phyloP scores from a whole-genome alignment of 2,329 filamentous ascomycete genomes.

The Lachnellula suecica region DNA sequence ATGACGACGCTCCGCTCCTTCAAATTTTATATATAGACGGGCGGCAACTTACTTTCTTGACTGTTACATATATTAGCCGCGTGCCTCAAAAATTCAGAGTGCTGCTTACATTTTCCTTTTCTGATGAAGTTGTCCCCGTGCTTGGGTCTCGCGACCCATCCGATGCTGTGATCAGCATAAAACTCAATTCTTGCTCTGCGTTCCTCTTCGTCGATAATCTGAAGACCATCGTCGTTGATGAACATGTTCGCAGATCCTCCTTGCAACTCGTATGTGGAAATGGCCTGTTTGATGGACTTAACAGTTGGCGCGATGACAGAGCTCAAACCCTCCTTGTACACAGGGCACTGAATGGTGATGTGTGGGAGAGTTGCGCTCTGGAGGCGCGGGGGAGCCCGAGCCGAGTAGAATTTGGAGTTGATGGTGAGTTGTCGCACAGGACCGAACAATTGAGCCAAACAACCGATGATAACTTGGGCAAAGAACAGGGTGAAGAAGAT shows the following conservation, averaged over 20 bases:
- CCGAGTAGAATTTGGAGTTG: conserved; percentile 84
- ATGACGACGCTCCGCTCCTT: not conserved
- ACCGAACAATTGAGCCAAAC: conserved; percentile 72
- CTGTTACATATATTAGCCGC: conserved; percentile 12
- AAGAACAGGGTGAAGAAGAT: conserved; percentile 84
- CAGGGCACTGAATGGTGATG: conserved; percentile 81
- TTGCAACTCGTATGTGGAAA: conserved; percentile 74
- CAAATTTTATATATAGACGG: not conserved
- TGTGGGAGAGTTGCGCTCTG: conserved; percentile 61
- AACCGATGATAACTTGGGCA: conserved; percentile 74
- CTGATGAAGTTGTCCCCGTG: conserved; percentile 63
- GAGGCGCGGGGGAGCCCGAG: conserved; percentile 63
- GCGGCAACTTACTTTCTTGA: conserved; percentile 39
- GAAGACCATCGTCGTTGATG: conserved; percentile 73
- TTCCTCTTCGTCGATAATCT: conserved; percentile 63
- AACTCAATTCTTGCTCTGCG: conserved; percentile 64
- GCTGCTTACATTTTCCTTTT: conserved; percentile 51
- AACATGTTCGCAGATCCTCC: conserved; percentile 79
- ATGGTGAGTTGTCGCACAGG: conserved; percentile 69
- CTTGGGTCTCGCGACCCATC: conserved; percentile 66
- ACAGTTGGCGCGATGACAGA: conserved; percentile 77
- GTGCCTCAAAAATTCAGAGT: not conserved
- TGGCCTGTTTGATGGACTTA: conserved; percentile 74
- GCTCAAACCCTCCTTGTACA: conserved; percentile 80
- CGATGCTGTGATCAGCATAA: conserved; percentile 67